Evolutionary conservation across 805 yeast species (phyloP), one percentile per base, ranked within the genome.

Genomic region (Cyberlindnera japonica): DNA sequence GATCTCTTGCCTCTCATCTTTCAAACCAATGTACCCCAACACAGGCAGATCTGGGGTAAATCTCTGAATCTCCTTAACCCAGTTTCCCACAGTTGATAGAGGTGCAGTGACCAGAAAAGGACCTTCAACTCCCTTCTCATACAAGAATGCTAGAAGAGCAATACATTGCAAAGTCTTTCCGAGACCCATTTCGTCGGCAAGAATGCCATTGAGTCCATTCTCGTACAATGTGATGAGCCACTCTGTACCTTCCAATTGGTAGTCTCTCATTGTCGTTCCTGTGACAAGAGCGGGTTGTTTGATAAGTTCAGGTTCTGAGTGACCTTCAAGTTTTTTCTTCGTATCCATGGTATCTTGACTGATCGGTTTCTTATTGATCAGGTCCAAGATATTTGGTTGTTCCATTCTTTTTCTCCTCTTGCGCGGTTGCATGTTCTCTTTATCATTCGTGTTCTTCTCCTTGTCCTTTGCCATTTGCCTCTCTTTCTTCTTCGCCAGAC

Each of bases 161-260:
- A 91, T 87, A 31, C 93, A 82, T 60, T 93, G 96, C 7, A 91
- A 62, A 0, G 99, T 93, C 58, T 91, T 91, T 2, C 99, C 99
- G 19, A 91, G 67, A 0, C 98, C 98, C 99, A 91, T 91, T 61
- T 91, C 98, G 64, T 93, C 98, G 1, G 98, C 98, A 16, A 93
- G 65, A 25, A 93, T 90, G 3, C 98, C 99, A 60, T 91, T 91
- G 21, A 91, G 68, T 0, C 98, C 99, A 61, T 91, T 93, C 57
- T 90, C 95, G 59, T 84, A 93, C 19, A 91, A 64, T 0, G 96
- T 83, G 12, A 82, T 74, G 30, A 93, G 65, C 98, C 98, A 91
- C 48, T 87, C 89, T 41, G 91, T 72, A 1, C 98, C 99, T 41
- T 84, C 89, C 15, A 87, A 60, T 62, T 91, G 99, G 57, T 93